A percentile compares a stretch with the other conserved stretches of the same genome.
phyloP scores from a whole-genome alignment of 495 filamentous ascomycete species.

The Aspergillus panamensis region DNA sequence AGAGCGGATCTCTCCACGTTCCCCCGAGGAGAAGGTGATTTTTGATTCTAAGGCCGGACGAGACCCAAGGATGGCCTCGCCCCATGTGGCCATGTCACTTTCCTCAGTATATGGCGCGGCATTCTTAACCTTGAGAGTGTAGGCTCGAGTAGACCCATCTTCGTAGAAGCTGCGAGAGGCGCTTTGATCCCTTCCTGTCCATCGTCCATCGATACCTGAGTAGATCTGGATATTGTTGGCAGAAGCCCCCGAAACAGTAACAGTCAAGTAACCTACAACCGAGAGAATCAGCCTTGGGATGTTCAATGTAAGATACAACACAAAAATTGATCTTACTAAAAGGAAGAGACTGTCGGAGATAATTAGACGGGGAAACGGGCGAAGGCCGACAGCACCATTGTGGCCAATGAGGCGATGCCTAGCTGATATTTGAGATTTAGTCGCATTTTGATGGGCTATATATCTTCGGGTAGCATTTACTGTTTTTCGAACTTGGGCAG shows the following conservation, averaged over 20 bases:
- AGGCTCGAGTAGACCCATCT: constrained; percentile 24
- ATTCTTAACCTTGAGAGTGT: constrained; percentile 34
- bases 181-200: constrained; percentile 38
- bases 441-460: constrained; percentile 29
- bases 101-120: constrained; percentile 39
- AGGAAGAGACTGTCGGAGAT: constrained; percentile 76
- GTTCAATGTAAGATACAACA: no score
- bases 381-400: constrained; percentile 22
- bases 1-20: constrained; percentile 18
- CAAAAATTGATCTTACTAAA: constrained; percentile 45
- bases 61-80: constrained; percentile 32
- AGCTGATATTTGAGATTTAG: constrained; percentile 21
- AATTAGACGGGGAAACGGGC: constrained; percentile 82
- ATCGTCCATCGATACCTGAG: constrained; percentile 49
- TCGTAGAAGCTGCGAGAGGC: constrained; percentile 29
- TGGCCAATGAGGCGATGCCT: constrained; percentile 26
- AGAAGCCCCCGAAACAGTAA: constrained; percentile 46
- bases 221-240: constrained; percentile 42
- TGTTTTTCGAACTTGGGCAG: constrained; percentile 45
- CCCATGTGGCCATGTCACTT: constrained; percentile 47
- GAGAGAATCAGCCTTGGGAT: background rate
- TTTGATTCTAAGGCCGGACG: constrained; percentile 27
- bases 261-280: constrained; percentile 58
- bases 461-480: background rate
- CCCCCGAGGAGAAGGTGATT: constrained; percentile 29